Evolutionary conservation across 768 basidiomycete species (phyloP).

Genomic region (Hysterangium stoloniferum): DNA sequence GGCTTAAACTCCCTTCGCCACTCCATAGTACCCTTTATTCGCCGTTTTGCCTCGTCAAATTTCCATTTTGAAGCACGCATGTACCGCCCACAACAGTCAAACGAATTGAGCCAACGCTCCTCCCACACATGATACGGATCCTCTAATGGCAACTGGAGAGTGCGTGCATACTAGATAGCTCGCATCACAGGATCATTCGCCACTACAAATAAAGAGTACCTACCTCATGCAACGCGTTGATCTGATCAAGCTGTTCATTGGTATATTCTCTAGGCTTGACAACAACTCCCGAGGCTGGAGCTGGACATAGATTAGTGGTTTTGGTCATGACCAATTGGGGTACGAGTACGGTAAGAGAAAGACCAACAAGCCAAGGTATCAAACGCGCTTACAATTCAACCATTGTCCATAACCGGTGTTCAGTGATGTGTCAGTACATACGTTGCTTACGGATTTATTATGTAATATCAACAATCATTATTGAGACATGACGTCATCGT

Average conservation of each 20-base stretch:
- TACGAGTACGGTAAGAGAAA: too few species aligned
- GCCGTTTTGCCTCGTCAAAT: conserved; percentile 63
- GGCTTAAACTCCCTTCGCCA: conserved; percentile 85
- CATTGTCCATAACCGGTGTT: too few species aligned
- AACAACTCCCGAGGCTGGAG: conserved; percentile 44
- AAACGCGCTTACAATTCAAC: too few species aligned
- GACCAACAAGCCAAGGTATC: too few species aligned
- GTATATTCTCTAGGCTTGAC: conserved; percentile 56
- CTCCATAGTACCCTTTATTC: conserved; percentile 70
- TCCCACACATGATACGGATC: conserved; percentile 79
- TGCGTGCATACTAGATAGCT: conserved; percentile 60
- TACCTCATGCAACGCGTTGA: conserved; percentile 57
- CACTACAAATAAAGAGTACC: conserved; percentile 15
- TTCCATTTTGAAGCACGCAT: conserved; percentile 86
- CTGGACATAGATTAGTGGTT: conserved; percentile 44
- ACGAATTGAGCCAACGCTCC: conserved; percentile 59
- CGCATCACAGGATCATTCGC: not conserved
- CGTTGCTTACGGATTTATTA: too few species aligned
- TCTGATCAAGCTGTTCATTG: conserved; percentile 50
- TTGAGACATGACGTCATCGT: too few species aligned
- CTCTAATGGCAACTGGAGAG: conserved; percentile 52
- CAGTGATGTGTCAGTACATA: too few species aligned
- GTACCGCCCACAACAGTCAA: conserved; percentile 61
- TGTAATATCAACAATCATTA: too few species aligned
- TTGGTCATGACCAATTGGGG: too few species aligned